Conservation (phyloP, 257 asterid genomes). For the Rehmannia glutinosa region DNA sequence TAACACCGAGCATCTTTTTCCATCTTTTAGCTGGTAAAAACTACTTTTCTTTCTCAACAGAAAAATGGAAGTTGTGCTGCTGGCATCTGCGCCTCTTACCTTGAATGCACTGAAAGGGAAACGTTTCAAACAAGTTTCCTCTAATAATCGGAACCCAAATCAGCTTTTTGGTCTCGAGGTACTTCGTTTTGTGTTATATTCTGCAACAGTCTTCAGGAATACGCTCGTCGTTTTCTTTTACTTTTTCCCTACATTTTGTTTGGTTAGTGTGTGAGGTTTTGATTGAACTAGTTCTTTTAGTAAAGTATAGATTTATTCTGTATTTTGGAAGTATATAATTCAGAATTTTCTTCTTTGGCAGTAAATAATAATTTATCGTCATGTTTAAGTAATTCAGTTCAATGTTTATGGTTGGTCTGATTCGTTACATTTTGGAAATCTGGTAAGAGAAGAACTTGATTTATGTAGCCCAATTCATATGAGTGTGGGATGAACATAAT, state of each 20-base stretch:
- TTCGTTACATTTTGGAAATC: neutral
- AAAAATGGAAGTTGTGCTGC: constrained; percentile 24
- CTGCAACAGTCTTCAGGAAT: neutral
- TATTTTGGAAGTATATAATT: neutral
- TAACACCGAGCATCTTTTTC: too few relatives aligned
- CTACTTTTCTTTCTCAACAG: too few relatives aligned
- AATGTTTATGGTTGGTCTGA: neutral
- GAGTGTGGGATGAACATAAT: neutral
- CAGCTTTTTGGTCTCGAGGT: constrained; percentile 19
- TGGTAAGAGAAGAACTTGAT: neutral
- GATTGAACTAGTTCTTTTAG: neutral
- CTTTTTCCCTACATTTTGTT: too few relatives aligned
- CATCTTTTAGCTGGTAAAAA: too few relatives aligned
- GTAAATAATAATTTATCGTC: neutral
- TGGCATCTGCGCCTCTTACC: constrained; percentile 10
- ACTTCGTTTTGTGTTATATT: neutral
- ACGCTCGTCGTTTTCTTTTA: too few relatives aligned
- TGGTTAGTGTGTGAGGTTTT: neutral
- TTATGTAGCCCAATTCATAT: neutral
- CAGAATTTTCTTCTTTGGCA: neutral
- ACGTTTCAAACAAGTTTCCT: constrained; percentile 14
- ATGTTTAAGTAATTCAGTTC: neutral
- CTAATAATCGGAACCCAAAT: neutral
- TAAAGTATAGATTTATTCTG: neutral
- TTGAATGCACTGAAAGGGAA: constrained; percentile 5